Conservation (phyloP, 768 basidiomycete genomes). For the Rhizopogon rudus region DNA sequence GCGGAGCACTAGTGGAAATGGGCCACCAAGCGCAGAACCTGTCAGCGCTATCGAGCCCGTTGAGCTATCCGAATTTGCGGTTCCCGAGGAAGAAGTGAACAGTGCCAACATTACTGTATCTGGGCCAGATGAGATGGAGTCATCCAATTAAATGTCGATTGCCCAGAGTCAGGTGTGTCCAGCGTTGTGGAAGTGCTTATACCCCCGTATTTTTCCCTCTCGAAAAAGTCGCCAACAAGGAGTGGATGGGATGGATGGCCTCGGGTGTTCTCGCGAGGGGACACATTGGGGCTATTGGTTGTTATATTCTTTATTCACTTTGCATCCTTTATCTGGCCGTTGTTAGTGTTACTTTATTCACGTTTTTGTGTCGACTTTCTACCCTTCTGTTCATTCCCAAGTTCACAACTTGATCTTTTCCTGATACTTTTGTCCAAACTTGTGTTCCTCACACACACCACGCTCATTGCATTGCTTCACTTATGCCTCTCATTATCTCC, state of each 20-base stretch:
- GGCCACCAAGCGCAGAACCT: conserved; percentile 13
- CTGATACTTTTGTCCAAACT: conserved; percentile 15
- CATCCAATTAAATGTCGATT: neutral
- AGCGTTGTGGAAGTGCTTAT: neutral
- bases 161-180: neutral
- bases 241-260: conserved; percentile 19
- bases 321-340: conserved; percentile 22
- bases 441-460: conserved; percentile 18
- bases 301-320: conserved; percentile 48
- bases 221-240: conserved; percentile 2
- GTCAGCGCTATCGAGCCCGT: neutral
- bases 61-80: neutral
- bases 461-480: conserved; percentile 30
- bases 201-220: neutral
- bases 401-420: conserved; percentile 18
- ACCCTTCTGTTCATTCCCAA: conserved; percentile 29
- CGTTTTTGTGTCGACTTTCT: conserved; percentile 25
- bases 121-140: neutral
- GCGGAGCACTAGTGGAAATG: conserved; percentile 41
- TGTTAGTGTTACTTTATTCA: conserved; percentile 23
- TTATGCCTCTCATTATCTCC: conserved; percentile 26
- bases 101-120: neutral
- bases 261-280: conserved; percentile 18
- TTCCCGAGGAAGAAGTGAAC: neutral
- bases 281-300: conserved; percentile 59